Evolutionary conservation across 2,329 filamentous ascomycete genomes (phyloP).

Genomic region (Rutstroemia sp.): DNA sequence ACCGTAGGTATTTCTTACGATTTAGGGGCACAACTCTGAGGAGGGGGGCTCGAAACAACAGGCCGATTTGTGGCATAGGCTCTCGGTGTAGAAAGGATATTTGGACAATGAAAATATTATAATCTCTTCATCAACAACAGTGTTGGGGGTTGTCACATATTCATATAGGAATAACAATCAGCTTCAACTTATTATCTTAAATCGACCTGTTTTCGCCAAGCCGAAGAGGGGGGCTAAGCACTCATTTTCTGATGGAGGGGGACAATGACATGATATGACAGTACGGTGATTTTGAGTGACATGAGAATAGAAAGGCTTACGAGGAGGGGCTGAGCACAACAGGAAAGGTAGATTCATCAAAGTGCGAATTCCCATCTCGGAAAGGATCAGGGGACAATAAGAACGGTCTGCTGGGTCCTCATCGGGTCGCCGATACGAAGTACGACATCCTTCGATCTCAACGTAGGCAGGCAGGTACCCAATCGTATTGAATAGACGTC

Average conservation of each 20-base stretch:
- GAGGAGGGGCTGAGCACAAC: background rate
- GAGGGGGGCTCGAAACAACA: too few species aligned
- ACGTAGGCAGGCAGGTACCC: too few species aligned
- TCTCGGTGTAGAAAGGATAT: too few species aligned
- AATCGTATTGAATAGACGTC: too few species aligned
- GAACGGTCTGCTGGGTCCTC: background rate
- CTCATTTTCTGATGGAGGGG: background rate
- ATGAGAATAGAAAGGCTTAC: background rate
- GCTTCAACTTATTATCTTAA: too few species aligned
- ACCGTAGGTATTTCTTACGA: background rate
- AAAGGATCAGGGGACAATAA: background rate
- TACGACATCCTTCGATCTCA: background rate
- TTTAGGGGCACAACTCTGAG: background rate
- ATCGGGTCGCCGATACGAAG: slow-evolving; percentile 2
- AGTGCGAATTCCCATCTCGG: background rate
- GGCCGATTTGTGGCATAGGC: too few species aligned
- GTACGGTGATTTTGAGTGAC: background rate
- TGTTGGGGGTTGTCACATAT: too few species aligned
- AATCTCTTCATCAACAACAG: too few species aligned
- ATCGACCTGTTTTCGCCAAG: too few species aligned
- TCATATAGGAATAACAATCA: too few species aligned
- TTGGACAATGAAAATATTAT: too few species aligned
- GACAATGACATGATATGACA: too few species aligned
- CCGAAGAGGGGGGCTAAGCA: background rate
- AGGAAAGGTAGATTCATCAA: background rate